Percentiles rank a stretch among this genome's conserved stretches.
Evolutionary conservation across 306 rosid species (phyloP).

Genomic region (Prosopis cineraria): DNA sequence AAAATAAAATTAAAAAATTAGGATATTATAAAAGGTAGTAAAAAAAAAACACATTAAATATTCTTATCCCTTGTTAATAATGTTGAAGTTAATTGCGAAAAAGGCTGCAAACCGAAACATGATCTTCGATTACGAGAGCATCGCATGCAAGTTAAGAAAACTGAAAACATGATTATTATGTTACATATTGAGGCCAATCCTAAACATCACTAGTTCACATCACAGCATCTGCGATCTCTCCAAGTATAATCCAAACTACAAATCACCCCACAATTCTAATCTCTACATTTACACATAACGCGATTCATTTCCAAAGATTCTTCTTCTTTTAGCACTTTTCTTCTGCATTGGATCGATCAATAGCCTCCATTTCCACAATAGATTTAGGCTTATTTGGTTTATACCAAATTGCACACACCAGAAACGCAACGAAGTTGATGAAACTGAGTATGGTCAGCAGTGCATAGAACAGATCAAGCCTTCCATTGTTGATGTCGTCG

Average conservation of each 20-base stretch:
- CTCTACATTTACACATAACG: not conserved
- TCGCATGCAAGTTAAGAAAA: not conserved
- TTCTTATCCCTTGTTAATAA: no score
- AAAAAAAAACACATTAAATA: no score
- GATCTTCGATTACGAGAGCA: not conserved
- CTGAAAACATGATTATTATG: not conserved
- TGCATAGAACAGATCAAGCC: conserved; percentile 86
- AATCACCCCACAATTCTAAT: conserved; percentile 11
- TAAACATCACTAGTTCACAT: conserved; percentile 27
- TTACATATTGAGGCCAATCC: conserved; percentile 31
- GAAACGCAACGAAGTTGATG: conserved; percentile 61
- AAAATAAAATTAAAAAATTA: no score
- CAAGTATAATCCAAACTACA: conserved; percentile 14
- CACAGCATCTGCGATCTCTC: not conserved
- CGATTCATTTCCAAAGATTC: not conserved
- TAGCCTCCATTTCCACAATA: conserved; percentile 45
- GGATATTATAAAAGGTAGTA: no score
- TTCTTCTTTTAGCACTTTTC: conserved; percentile 48
- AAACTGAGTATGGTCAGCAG: conserved; percentile 60
- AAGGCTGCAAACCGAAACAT: not conserved
- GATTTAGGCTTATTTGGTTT: conserved; percentile 58
- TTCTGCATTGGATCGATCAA: conserved; percentile 40
- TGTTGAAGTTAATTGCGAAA: not conserved
- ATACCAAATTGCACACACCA: conserved; percentile 62
- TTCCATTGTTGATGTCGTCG: conserved; percentile 69